Evolutionary conservation across 1,284 basidiomycete species (phyloP), one percentile per base, ranked within the genome.

Genomic region (Naganishia cerealis): DNA sequence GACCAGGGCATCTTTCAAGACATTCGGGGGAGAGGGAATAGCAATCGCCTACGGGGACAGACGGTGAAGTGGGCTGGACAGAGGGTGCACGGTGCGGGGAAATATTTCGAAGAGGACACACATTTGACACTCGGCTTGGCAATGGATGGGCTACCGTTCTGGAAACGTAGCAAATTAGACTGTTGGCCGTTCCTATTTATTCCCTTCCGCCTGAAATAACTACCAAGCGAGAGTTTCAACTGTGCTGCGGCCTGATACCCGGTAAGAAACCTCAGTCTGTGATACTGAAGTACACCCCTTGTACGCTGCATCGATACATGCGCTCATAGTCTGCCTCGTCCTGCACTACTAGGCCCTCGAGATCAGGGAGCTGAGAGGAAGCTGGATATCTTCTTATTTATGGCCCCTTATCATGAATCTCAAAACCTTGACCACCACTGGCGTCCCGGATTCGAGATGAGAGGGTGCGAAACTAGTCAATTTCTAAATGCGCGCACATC

Each of bases 241-340:
- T 58, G 15, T 46, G 57, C 24, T 58, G 57, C n/a, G 42, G 57
- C 18, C 8, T 58, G n/a, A 58, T 58, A 8, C 57, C 57, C 15
- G 42, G 57, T 42, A 5, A 4, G 39, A 16, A 24, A 1, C n/a
- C 38, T 21, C 16, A 24, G 56, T 10, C 2, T 18, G 16, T 16
- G 16, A 24, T 12, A 15, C 15, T 53, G 6, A 21, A n/a, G 50
- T 18, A 55, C 16, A 42, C 13, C 40, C 10, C 16, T 42, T 42
- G 39, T 12, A 12, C 3, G 10, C 16, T 42, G 40, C 40, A 42
- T 1, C 40, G 9, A 1, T 42, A 42, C 40, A 42, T 42, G 16
- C 16, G 40, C 10, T 42, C 16, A 12, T 42, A 18, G 16, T 15
- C 10, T 42, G 16, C 40, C 9, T 18, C 40, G 2, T 13, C 40